These are phyloP conservation scores for Endogone sp. DNA, from an alignment of 192 early-diverging fungal genomes.

Conservation along the genomic window DNA sequence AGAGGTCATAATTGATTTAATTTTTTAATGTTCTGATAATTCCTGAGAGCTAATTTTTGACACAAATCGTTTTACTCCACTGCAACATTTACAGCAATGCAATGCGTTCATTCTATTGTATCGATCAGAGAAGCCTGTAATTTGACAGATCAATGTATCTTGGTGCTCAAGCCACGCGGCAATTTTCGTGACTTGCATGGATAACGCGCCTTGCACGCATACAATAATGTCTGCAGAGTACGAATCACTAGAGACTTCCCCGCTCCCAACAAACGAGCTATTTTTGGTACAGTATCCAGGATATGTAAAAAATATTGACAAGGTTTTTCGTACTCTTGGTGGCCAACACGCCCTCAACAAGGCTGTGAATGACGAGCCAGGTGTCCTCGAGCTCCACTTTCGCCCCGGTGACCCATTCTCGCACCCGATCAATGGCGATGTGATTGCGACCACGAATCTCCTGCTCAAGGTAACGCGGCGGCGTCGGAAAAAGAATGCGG, in stretches of 20 bases:
- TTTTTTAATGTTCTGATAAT: too few relatives aligned
- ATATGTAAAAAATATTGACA: conserved; percentile 29
- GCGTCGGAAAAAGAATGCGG: conserved; percentile 23
- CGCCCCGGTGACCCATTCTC: conserved; percentile 55
- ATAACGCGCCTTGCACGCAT: background rate
- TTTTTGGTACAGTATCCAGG: conserved; percentile 48
- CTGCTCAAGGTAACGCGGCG: conserved; percentile 56
- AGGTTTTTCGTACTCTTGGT: conserved; percentile 36
- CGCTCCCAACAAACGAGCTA: conserved; percentile 21
- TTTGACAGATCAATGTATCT: too few relatives aligned
- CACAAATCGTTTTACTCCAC: too few relatives aligned
- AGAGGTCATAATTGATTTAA: too few relatives aligned
- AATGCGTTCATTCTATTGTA: too few relatives aligned
- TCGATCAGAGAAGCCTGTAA: too few relatives aligned
- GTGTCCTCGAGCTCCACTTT: conserved; percentile 45
- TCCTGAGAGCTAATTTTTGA: too few relatives aligned
- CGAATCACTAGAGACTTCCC: background rate
- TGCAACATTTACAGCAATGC: too few relatives aligned
- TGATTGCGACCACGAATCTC: conserved; percentile 50
- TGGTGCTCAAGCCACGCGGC: background rate
- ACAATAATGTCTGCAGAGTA: background rate
- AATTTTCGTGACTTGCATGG: background rate
- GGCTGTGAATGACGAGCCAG: background rate
- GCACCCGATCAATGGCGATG: conserved; percentile 60
- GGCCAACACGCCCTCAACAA: conserved; percentile 36